Conservation (phyloP, 306 rosid genomes). For the Alnus rubra region DNA sequence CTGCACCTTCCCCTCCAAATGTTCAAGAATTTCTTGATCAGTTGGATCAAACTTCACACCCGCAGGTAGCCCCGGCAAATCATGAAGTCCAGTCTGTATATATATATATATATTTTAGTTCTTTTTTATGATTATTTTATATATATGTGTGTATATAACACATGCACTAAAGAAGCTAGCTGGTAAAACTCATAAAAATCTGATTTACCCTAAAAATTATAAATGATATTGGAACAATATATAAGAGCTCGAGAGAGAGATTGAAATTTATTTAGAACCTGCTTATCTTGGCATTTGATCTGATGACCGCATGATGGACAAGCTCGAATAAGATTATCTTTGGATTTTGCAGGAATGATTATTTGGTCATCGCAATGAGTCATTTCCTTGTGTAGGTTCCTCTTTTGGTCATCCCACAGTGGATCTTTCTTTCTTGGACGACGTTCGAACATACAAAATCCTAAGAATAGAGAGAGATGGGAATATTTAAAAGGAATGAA, state of each 20-base stretch:
- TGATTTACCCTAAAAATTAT: too few species aligned
- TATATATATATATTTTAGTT: too few species aligned
- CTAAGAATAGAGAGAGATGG: constrained; percentile 24
- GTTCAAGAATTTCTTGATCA: constrained; percentile 76
- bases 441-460: constrained; percentile 5
- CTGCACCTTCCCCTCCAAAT: constrained; percentile 68
- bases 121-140: too few species aligned
- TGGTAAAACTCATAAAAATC: too few species aligned
- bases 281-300: constrained; percentile 58
- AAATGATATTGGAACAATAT: too few species aligned
- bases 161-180: too few species aligned
- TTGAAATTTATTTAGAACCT: constrained; percentile 38
- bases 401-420: constrained; percentile 43
- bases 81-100: constrained; percentile 37
- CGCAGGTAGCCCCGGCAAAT: constrained; percentile 74
- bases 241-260: too few species aligned
- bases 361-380: constrained; percentile 49
- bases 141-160: too few species aligned
- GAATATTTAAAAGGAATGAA: constrained; percentile 36
- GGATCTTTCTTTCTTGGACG: constrained; percentile 30
- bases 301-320: constrained; percentile 77
- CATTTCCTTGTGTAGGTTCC: constrained; percentile 37
- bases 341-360: constrained; percentile 39
- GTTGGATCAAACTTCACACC: constrained; percentile 89
- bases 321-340: constrained; percentile 50